Base-by-base conservation (phyloP, 257 asterid species). In the Petunia axillaris region DNA sequence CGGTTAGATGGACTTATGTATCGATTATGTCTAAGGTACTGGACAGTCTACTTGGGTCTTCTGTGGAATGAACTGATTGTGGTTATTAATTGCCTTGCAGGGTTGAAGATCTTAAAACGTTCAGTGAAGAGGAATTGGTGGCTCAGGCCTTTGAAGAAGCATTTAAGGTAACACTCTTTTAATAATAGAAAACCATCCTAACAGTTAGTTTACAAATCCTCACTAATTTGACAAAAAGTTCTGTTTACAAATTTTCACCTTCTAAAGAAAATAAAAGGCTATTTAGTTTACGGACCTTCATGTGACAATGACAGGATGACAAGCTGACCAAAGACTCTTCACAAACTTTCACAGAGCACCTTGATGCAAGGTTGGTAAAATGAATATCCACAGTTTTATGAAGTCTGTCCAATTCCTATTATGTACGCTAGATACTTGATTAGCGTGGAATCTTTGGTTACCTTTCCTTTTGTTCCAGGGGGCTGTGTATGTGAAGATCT, bases 71-170 rank as follows among this genome's bases (percentile, higher is more conserved):
- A 58, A 55, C 80, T 83, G 64, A 79, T 50, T 71, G 63, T 64
- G 14, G 77, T 76, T 40, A 53, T 79, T 48, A 81, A 64, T 68
- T 76, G 58, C 79, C 83, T 84, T 35, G 68, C 80, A 94, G 98
- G 84, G 93, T 95, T 79, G 94, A 89, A 80, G 99, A 93, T 83
- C 95, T 95, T 76, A 93, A 90, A 85, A 89, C 87, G 83, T 71
- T 93, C 58, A 86, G 81, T 52, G 98, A 95, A 85, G 98, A 93
- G 70, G 98, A 95, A 65, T 84, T 93, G 74, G 94, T 91, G 40
- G 85, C 83, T 75, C 90, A 78, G 88, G 99, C 97, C 78, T 90
- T 93, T 73, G 90, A 90, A 80, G 98, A 91, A 88, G 97, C 94
- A 75, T 95, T 92, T 82, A 89, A 87, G 97, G 98, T 93, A 83